These are phyloP conservation scores for Paulownia fortunei DNA, from an alignment of 257 asterid genomes.

Conservation along the genomic window DNA sequence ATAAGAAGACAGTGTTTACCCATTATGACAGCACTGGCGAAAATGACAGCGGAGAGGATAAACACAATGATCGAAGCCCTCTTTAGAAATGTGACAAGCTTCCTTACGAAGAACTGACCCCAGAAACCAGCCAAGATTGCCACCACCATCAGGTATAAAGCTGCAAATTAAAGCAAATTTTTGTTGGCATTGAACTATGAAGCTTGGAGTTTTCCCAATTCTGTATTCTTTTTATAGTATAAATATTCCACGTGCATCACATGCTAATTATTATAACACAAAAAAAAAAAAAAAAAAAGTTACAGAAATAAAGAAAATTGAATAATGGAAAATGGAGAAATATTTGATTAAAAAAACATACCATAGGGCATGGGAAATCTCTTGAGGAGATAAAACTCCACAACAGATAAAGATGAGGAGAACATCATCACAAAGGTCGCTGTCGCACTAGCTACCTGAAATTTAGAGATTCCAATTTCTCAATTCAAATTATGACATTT, in stretches of 20 bases:
- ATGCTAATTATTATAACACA: neutral
- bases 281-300: no score
- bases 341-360: conserved; percentile 24
- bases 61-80: conserved; percentile 90
- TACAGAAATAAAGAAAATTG: neutral
- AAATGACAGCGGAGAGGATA: conserved; percentile 88
- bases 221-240: neutral
- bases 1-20: conserved; percentile 49
- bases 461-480: neutral
- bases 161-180: conserved; percentile 46
- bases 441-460: conserved; percentile 99
- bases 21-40: conserved; percentile 94
- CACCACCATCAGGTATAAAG: conserved; percentile 75
- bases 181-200: neutral
- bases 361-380: conserved; percentile 93
- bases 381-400: conserved; percentile 88
- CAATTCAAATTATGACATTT: neutral
- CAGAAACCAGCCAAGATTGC: conserved; percentile 94
- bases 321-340: neutral
- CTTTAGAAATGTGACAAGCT: conserved; percentile 56
- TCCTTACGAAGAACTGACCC: conserved; percentile 86
- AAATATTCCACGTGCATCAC: neutral
- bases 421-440: conserved; percentile 97
- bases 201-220: neutral
- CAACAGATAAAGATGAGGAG: conserved; percentile 94